phyloP scores from a whole-genome alignment of 305 asterid species.

The Rubia peregrina region DNA sequence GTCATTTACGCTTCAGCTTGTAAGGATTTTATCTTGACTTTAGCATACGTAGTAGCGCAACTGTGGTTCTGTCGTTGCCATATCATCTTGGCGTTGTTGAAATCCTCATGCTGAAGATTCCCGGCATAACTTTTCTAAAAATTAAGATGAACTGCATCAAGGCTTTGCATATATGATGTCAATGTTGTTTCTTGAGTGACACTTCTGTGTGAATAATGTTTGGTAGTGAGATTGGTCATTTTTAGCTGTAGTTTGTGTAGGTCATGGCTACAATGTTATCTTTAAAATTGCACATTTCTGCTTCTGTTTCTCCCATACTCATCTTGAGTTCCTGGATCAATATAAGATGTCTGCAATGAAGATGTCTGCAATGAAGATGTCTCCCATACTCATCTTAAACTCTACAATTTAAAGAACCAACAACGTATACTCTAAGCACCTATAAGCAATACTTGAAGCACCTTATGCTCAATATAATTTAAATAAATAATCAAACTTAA shows the following conservation, averaged over 20 bases:
- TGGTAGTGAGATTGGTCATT: background rate
- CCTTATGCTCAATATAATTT: too few species aligned
- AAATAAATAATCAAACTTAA: too few species aligned
- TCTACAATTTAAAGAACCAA: too few species aligned
- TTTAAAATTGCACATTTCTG: background rate
- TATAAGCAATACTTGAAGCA: too few species aligned
- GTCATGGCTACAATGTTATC: background rate
- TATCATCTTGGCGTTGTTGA: background rate
- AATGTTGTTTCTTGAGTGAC: background rate
- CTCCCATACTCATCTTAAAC: too few species aligned
- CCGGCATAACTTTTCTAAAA: background rate
- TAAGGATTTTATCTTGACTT: slow-evolving; percentile 33
- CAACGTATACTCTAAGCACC: too few species aligned
- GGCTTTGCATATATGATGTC: background rate
- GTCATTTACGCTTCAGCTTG: slow-evolving; percentile 82
- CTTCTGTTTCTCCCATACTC: background rate
- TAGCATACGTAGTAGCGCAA: background rate
- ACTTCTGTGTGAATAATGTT: background rate
- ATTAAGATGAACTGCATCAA: background rate
- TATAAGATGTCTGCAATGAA: slow-evolving; percentile 5
- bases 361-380: too few species aligned
- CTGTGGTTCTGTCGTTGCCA: background rate
- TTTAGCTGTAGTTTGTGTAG: slow-evolving; percentile 2
- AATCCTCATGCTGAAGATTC: background rate
- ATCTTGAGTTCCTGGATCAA: slow-evolving; percentile 10